A percentile compares a stretch with the other conserved stretches of the same genome.
Evolutionary conservation across 83 land plant species (phyloP).

Genomic region (Larix sibirica): DNA sequence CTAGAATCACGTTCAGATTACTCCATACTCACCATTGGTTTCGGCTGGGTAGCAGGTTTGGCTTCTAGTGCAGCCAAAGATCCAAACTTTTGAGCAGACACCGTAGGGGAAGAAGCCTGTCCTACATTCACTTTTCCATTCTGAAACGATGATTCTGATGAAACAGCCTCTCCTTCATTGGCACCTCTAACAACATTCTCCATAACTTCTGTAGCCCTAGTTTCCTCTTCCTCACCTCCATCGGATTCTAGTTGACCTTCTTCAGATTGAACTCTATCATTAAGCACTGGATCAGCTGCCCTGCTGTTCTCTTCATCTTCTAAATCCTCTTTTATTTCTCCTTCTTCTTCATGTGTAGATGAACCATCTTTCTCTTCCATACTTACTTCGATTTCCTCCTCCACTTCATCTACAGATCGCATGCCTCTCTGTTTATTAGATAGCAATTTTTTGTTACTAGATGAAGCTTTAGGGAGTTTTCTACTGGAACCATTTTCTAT

Average conservation of each 20-base stretch:
- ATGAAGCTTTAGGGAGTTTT: constrained; percentile 32
- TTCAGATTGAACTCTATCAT: constrained; percentile 39
- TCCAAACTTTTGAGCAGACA: constrained; percentile 81
- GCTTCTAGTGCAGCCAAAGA: constrained; percentile 94
- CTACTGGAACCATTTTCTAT: constrained; percentile 15
- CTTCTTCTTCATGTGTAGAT: constrained; percentile 43
- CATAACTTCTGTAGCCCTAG: constrained; percentile 21
- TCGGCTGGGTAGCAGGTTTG: constrained; percentile 57
- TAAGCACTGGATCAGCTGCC: constrained; percentile 25
- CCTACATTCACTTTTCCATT: constrained; percentile 28
- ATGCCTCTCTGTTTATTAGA: constrained; percentile 24
- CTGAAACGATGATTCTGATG: constrained; percentile 67
- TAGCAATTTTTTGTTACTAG: constrained; percentile 22
- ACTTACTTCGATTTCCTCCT: constrained; percentile 65
- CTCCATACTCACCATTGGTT: constrained; percentile 47
- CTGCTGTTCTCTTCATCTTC: constrained; percentile 78
- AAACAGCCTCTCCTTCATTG: constrained; percentile 57
- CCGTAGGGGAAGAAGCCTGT: constrained; percentile 40
- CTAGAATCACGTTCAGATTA: neutral
- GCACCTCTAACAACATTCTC: constrained; percentile 37
- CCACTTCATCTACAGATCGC: constrained; percentile 62
- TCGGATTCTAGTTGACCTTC: constrained; percentile 44
- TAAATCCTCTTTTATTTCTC: constrained; percentile 60
- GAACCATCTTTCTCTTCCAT: constrained; percentile 72
- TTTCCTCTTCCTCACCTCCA: constrained; percentile 41